Evolutionary conservation across 805 yeast genomes (phyloP).

Genomic region (Candida glaebosa): DNA sequence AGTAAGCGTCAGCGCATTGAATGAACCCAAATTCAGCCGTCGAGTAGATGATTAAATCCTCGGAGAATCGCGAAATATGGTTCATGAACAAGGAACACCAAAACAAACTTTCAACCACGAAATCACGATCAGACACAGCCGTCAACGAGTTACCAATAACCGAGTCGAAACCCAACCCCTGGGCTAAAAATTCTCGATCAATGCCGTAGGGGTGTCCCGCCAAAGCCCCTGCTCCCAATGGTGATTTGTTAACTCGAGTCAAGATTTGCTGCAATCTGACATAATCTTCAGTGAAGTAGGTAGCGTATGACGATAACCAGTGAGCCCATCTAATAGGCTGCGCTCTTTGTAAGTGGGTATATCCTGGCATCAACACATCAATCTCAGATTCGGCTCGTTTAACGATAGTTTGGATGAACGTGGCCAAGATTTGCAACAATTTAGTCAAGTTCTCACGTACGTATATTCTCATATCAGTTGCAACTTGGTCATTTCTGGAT

Average conservation of each 20-base stretch:
- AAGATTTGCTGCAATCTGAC: slow-evolving; percentile 78
- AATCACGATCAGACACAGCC: slow-evolving; percentile 98
- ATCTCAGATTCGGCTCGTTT: slow-evolving; percentile 82
- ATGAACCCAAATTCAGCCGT: slow-evolving; percentile 97
- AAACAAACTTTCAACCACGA: slow-evolving; percentile 91
- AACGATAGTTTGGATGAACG: slow-evolving; percentile 64
- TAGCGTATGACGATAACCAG: slow-evolving; percentile 92
- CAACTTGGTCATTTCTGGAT: slow-evolving; percentile 97
- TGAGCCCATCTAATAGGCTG: slow-evolving; percentile 99
- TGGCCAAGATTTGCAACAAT: slow-evolving; percentile 51
- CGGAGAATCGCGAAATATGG: slow-evolving; percentile 91
- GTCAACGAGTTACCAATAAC: slow-evolving; percentile 93
- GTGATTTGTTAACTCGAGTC: slow-evolving; percentile 80
- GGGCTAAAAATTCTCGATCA: slow-evolving; percentile 86
- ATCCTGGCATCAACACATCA: slow-evolving; percentile 96
- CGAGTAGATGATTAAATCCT: slow-evolving; percentile 92
- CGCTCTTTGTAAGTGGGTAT: slow-evolving; percentile 97
- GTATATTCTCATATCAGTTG: slow-evolving; percentile 96
- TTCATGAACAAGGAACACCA: slow-evolving; percentile 95
- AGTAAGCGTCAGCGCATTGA: slow-evolving; percentile 92
- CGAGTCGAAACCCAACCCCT: slow-evolving; percentile 72
- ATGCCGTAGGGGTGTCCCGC: slow-evolving; percentile 99
- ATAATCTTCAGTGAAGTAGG: slow-evolving; percentile 89
- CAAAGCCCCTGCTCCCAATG: slow-evolving; percentile 95
- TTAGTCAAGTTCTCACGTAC: slow-evolving; percentile 78